Base-by-base conservation (phyloP, 2,329 filamentous ascomycete genomes). In the Rhinocladiella similis region DNA sequence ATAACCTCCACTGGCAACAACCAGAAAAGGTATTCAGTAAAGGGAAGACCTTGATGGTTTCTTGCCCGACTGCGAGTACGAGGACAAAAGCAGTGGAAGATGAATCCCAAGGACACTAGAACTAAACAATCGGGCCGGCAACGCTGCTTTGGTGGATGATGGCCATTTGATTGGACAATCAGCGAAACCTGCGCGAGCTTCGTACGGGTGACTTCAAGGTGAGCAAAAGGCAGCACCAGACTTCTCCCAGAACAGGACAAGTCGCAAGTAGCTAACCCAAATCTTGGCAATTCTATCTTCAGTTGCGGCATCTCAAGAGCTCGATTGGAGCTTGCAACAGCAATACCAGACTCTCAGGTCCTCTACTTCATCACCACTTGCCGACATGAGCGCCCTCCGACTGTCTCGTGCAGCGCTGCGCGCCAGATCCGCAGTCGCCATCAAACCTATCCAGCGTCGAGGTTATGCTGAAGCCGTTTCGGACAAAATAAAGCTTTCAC, bases 401-500 rank as follows among this genome's bases (percentile, higher is more conserved):
- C 83, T 96, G 78, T 90, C 91, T 82, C 89, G 93, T 78, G 85
- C 86, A 77, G 93, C 91, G 80, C 83, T 96, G 79, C 53, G 63
- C 53, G 90, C 85, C 73, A 88, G 88, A 72, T 88, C 91, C 73
- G 80, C 88, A 72, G 83, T 87, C 75, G 80, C 93, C 77, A 84
- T 87, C 75, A 82, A 85, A 68, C 86, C 89, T 69, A 72, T 90
- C 66, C 89, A 92, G 82, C 88, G 91, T 77, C 87, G 94, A 83
- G 87, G 88, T 70, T 99, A 99, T 77, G 94, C 90, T 70, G 90
- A 93, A 74, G 89, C 89, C 67, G 86, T 91, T 69, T 80, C 87
- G 72, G 90, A 93, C 84, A 93, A 93, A 86, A 96, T 99, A 84
- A 95, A 96, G 87, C 87, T 99, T 81, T 96, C 91, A 83, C 83